Evolutionary conservation across 495 filamentous ascomycete species (phyloP).

Genomic region (Cudoniella acicularis): DNA sequence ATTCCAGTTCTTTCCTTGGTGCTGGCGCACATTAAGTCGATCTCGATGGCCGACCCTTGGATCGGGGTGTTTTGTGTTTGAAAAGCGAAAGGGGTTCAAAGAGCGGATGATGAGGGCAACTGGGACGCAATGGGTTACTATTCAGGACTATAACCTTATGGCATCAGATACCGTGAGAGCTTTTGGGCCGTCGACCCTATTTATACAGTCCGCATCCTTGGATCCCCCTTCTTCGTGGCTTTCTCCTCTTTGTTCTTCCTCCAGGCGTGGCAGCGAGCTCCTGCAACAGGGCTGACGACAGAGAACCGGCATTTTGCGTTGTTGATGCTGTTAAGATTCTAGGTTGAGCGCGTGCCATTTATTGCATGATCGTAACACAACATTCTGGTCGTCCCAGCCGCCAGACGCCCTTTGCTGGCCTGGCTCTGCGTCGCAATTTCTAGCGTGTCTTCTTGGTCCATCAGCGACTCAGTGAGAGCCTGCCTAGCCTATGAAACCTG

Average conservation of each 20-base stretch:
- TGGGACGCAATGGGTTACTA: no score
- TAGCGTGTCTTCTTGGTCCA: neutral
- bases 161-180: neutral
- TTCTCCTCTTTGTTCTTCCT: no score
- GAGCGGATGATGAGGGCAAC: neutral
- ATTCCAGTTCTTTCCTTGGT: neutral
- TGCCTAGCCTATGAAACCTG: slow-evolving; percentile 1
- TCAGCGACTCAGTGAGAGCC: neutral
- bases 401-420: neutral
- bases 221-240: neutral
- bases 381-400: neutral
- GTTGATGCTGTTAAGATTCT: slow-evolving; percentile 10
- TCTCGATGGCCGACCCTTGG: neutral
- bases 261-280: no score
- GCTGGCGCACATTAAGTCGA: neutral
- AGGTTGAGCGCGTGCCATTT: slow-evolving; percentile 14
- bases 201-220: neutral
- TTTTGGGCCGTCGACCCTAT: neutral
- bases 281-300: slow-evolving; percentile 18
- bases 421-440: neutral
- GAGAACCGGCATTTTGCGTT: neutral
- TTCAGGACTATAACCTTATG: no score
- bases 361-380: slow-evolving; percentile 11
- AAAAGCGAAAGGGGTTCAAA: neutral
- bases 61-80: neutral